Conservation (phyloP, 1,139 yeast species). For the Diutina sp. region DNA sequence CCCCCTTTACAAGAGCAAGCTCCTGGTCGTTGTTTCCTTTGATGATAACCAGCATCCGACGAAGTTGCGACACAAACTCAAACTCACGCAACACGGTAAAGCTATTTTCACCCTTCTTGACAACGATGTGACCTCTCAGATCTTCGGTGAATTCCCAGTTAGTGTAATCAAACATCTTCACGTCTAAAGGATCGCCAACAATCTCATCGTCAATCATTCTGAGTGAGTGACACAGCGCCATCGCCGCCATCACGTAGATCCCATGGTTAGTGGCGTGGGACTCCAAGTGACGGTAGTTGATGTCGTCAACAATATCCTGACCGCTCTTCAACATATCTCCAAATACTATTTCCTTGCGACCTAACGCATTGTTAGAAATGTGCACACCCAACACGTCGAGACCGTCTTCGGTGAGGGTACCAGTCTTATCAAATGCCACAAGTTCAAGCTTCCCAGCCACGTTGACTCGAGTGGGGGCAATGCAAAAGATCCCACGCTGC, state of each 20-base stretch:
- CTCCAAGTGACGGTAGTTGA: background rate
- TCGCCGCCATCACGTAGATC: constrained; percentile 31
- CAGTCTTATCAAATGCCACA: constrained; percentile 91
- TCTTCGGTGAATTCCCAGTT: constrained; percentile 66
- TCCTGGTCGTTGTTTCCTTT: constrained; percentile 14
- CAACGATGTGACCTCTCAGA: constrained; percentile 33
- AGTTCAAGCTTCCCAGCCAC: constrained; percentile 90
- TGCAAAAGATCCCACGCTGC: constrained; percentile 59
- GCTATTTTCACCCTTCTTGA: background rate
- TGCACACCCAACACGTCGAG: constrained; percentile 86
- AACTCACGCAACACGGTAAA: constrained; percentile 31
- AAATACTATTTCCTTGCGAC: constrained; percentile 40
- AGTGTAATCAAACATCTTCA: constrained; percentile 86
- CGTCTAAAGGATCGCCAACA: constrained; percentile 88
- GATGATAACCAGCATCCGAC: constrained; percentile 84
- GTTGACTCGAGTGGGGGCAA: constrained; percentile 86
- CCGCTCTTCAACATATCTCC: constrained; percentile 22
- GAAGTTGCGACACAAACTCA: constrained; percentile 72
- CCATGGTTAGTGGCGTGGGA: constrained; percentile 16
- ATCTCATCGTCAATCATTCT: constrained; percentile 66
- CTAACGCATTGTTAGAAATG: constrained; percentile 37
- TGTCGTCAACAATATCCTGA: constrained; percentile 9
- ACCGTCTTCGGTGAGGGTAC: constrained; percentile 95
- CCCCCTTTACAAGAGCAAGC: constrained; percentile 75
- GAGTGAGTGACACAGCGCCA: constrained; percentile 84